phyloP scores from a whole-genome alignment of 2,329 filamentous ascomycete species.

The Pestalotiopsis sp. region DNA sequence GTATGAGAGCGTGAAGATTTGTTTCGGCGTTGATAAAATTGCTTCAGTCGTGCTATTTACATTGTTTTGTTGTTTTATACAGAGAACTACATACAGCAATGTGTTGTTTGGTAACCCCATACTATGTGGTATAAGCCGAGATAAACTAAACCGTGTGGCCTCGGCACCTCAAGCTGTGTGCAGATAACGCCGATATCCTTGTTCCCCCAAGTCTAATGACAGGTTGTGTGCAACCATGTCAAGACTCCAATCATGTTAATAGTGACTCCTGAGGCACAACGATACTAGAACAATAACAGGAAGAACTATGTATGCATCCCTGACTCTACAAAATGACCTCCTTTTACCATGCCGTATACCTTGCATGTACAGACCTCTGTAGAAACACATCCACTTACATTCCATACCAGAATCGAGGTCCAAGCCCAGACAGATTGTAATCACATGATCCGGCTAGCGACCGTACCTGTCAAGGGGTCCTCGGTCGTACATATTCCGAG shows the following conservation, averaged over 20 bases:
- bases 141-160: not conserved
- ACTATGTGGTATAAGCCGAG: not conserved
- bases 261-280: too few relatives aligned
- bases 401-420: not conserved
- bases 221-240: not conserved
- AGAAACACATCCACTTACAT: not conserved
- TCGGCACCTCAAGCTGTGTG: not conserved
- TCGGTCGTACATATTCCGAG: constrained; percentile 38
- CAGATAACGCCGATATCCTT: not conserved
- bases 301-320: too few relatives aligned
- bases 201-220: too few relatives aligned
- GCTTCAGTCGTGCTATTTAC: not conserved
- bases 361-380: not conserved
- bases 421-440: not conserved
- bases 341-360: too few relatives aligned
- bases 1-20: too few relatives aligned
- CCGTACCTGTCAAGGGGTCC: constrained; percentile 46
- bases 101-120: not conserved
- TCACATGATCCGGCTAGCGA: constrained; percentile 31
- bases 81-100: not conserved
- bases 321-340: too few relatives aligned
- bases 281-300: too few relatives aligned
- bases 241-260: too few relatives aligned
- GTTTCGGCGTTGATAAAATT: too few relatives aligned
- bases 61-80: not conserved